phyloP scores from a whole-genome alignment of 495 filamentous ascomycete genomes.

The Penicillium paxilli region DNA sequence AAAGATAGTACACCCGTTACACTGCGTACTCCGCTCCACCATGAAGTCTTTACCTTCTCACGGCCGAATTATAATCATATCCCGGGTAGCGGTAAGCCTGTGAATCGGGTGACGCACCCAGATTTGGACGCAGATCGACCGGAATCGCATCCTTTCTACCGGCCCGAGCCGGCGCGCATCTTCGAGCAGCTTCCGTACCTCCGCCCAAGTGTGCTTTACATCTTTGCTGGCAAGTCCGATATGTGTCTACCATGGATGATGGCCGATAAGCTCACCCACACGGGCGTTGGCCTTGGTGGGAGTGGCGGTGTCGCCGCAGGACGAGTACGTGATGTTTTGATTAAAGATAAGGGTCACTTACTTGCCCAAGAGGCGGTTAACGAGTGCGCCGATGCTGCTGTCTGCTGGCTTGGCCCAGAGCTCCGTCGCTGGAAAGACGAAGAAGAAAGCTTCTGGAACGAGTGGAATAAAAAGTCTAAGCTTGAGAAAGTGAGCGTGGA shows the following conservation, averaged over 20 bases:
- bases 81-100: conserved; percentile 30
- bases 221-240: conserved; percentile 68
- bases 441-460: conserved; percentile 57
- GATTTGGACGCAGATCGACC: conserved; percentile 41
- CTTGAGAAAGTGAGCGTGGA: conserved; percentile 60
- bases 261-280: conserved; percentile 44
- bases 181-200: conserved; percentile 66
- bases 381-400: conserved; percentile 63
- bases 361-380: conserved; percentile 77
- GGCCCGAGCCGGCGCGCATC: conserved; percentile 65
- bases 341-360: conserved; percentile 74
- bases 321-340: conserved; percentile 64
- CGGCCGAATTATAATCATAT: conserved; percentile 51
- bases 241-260: conserved; percentile 56
- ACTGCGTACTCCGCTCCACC: conserved; percentile 58
- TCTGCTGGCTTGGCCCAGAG: conserved; percentile 62
- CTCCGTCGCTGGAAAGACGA: conserved; percentile 63
- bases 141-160: conserved; percentile 66
- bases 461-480: conserved; percentile 50
- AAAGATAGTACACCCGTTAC: conserved; percentile 49
- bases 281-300: conserved; percentile 48
- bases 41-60: conserved; percentile 63
- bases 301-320: conserved; percentile 57
- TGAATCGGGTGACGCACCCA: conserved; percentile 48
- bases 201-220: conserved; percentile 77